Evolutionary conservation across 176 grass and related monocot genomes (phyloP), one percentile per base, ranked within the genome.

Genomic region (Thinopyrum elongatum): DNA sequence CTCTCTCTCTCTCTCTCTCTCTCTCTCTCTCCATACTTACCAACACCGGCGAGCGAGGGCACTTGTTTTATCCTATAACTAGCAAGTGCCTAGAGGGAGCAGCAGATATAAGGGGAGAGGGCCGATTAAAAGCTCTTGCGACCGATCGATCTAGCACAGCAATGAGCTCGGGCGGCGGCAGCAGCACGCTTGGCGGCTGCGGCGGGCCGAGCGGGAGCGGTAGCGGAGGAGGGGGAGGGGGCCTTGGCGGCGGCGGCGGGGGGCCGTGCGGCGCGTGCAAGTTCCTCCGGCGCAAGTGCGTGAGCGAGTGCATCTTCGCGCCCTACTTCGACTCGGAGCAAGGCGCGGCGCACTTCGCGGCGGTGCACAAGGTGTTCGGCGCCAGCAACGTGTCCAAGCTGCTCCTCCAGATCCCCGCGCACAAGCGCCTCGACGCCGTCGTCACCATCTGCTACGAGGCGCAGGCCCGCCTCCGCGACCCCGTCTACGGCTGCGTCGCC

Each of bases 381-480:
- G 95, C 95, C 70, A 98, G 95, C 89, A 98, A 98, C 87, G 93
- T 95, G 53, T 98, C 95, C 76, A 98, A 98, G 91, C 93, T 98
- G 12, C 93, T 98, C 33, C 91, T 92, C 89, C 95, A 98, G 88
- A 93, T 98, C 87, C 93, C 95, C n/a, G 83, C 80, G n/a, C 91
- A 95, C 85, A 94, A 91, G 82, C 93, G 95, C 91, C 95, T 93
- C 67, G 95, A 98, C 88, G 95, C 95, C 71, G 95, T 98, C 83
- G 91, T 98, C 80, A 98, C 93, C 74, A 92, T 98, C 86, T 98
- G 93, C 86, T 98, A 95, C 83, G 95, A 98, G 89, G 95, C 95
- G 22, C 95, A 98, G 77, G 93, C 95, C 2, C 83, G 95, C 66
- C 90, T 98, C 85, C 88, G 95, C 73, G 95, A 98, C 90, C 95